Evolutionary conservation across 495 filamentous ascomycete genomes (phyloP).

Genomic region (Rhizodiscina lignyota): DNA sequence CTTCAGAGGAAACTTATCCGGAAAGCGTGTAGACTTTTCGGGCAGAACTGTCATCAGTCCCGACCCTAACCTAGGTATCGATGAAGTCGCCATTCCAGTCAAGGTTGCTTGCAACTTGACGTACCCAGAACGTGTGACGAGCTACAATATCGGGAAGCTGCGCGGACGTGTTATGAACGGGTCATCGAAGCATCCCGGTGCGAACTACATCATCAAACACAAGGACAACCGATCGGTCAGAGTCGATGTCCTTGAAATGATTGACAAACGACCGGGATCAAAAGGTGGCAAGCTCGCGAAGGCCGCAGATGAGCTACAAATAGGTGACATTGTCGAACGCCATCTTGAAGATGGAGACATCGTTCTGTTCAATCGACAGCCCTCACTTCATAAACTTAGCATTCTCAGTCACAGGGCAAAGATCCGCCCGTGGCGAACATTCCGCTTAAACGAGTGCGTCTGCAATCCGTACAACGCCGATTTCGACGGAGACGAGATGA

Average conservation of each 20-base stretch:
- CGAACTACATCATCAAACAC: slow-evolving; percentile 65
- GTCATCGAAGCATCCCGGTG: slow-evolving; percentile 63
- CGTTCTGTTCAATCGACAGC: slow-evolving; percentile 95
- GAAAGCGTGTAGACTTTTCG: slow-evolving; percentile 97
- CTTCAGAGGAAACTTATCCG: slow-evolving; percentile 90
- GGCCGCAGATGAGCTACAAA: slow-evolving; percentile 51
- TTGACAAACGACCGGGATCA: too few relatives aligned
- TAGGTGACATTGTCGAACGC: slow-evolving; percentile 82
- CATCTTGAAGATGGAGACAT: slow-evolving; percentile 94
- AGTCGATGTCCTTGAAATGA: slow-evolving; percentile 44
- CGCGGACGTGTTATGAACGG: slow-evolving; percentile 56
- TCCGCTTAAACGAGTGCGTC: slow-evolving; percentile 93
- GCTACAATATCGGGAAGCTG: slow-evolving; percentile 72
- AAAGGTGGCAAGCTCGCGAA: slow-evolving; percentile 32
- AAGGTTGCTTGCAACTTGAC: slow-evolving; percentile 88
- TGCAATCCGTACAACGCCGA: slow-evolving; percentile 98
- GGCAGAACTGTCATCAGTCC: slow-evolving; percentile 95
- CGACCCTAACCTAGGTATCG: slow-evolving; percentile 84
- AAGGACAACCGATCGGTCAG: too few relatives aligned
- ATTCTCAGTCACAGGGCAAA: slow-evolving; percentile 91
- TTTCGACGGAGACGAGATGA: slow-evolving; percentile 99
- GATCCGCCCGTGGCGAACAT: slow-evolving; percentile 87
- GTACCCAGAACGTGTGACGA: slow-evolving; percentile 74
- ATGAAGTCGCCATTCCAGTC: slow-evolving; percentile 82
- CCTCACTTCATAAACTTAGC: slow-evolving; percentile 92